Conservation (phyloP, 2,329 filamentous ascomycete genomes). For the Diaporthe batatas region DNA sequence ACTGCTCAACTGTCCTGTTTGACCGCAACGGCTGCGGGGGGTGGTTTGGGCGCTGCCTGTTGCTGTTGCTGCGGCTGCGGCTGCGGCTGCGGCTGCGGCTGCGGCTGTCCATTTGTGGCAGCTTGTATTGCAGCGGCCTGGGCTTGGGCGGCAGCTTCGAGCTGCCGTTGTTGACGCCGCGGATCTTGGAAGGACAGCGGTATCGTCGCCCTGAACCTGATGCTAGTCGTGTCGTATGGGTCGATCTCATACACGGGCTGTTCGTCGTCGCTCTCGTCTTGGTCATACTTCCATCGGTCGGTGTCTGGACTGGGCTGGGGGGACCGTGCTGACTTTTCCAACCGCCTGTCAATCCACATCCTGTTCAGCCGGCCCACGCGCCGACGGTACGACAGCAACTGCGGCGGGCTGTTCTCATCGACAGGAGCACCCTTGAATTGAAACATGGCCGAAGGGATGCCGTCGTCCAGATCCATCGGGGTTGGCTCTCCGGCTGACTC, state of each 20-base stretch:
- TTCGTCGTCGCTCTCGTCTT: slow-evolving; percentile 86
- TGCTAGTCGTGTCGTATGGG: slow-evolving; percentile 71
- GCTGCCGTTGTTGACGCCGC: slow-evolving; percentile 55
- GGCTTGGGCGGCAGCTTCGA: slow-evolving; percentile 48
- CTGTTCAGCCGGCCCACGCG: slow-evolving; percentile 88
- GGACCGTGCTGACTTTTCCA: slow-evolving; percentile 64
- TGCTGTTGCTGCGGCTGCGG: slow-evolving; percentile 35
- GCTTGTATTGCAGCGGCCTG: slow-evolving; percentile 41
- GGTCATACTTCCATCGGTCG: slow-evolving; percentile 89
- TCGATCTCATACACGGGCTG: slow-evolving; percentile 81
- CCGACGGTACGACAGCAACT: slow-evolving; percentile 79
- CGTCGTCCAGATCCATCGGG: slow-evolving; percentile 67
- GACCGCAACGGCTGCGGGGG: slow-evolving; percentile 40
- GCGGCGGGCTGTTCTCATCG: slow-evolving; percentile 55
- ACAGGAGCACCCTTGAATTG: slow-evolving; percentile 60
- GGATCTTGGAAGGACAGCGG: slow-evolving; percentile 56
- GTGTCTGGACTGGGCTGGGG: slow-evolving; percentile 61
- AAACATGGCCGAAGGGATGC: slow-evolving; percentile 54
- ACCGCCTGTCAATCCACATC: slow-evolving; percentile 88
- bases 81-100: slow-evolving; percentile 34
- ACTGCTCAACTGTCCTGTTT: slow-evolving; percentile 33
- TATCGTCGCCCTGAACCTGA: slow-evolving; percentile 73
- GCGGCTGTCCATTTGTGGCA: slow-evolving; percentile 43
- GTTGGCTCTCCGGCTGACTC: slow-evolving; percentile 57
- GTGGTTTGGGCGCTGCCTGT: slow-evolving; percentile 41